Percentiles rank a stretch among this genome's conserved stretches.
These are phyloP conservation scores for Paecilomyces variotii DNA, from an alignment of 2,329 filamentous ascomycete species.

Conservation along the genomic window DNA sequence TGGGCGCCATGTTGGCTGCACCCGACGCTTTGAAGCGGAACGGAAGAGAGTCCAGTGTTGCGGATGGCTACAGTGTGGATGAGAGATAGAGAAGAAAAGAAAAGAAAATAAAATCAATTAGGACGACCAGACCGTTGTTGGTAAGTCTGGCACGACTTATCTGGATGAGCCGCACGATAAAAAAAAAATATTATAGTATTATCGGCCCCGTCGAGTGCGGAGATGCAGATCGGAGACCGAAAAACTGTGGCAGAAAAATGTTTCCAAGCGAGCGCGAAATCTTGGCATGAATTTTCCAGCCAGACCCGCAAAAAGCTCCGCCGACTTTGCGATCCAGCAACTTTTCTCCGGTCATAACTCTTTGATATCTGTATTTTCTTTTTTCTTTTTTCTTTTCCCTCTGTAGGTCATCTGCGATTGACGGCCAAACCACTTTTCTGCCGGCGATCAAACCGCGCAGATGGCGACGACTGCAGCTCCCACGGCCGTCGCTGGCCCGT, in stretches of 20 bases:
- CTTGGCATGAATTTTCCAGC: conserved; percentile 31
- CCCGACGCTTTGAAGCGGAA: conserved; percentile 73
- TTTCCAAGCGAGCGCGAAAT: conserved; percentile 28
- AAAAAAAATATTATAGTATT: neutral
- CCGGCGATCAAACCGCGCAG: conserved; percentile 2
- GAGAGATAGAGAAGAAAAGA: too few relatives aligned
- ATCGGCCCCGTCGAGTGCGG: conserved; percentile 5
- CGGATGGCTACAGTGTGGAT: neutral
- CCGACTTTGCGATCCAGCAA: conserved; percentile 1
- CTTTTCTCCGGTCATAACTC: conserved; percentile 7
- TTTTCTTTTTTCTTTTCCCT: conserved; percentile 1
- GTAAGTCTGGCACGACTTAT: neutral
- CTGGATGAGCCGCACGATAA: neutral
- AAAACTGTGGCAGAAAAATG: conserved; percentile 8
- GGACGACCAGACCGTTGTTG: neutral
- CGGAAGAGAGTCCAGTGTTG: conserved; percentile 52
- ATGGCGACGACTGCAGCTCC: conserved; percentile 23
- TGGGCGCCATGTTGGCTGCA: conserved; percentile 63
- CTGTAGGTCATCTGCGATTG: neutral
- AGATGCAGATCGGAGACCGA: conserved; percentile 6
- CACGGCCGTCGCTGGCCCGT: conserved; percentile 15
- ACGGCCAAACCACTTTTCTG: neutral
- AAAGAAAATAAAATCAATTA: conserved; percentile 1
- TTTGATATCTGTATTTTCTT: neutral
- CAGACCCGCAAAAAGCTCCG: conserved; percentile 9